Base-by-base conservation (phyloP, 1,284 basidiomycete genomes). In the Stygiomarasmius scandens region DNA sequence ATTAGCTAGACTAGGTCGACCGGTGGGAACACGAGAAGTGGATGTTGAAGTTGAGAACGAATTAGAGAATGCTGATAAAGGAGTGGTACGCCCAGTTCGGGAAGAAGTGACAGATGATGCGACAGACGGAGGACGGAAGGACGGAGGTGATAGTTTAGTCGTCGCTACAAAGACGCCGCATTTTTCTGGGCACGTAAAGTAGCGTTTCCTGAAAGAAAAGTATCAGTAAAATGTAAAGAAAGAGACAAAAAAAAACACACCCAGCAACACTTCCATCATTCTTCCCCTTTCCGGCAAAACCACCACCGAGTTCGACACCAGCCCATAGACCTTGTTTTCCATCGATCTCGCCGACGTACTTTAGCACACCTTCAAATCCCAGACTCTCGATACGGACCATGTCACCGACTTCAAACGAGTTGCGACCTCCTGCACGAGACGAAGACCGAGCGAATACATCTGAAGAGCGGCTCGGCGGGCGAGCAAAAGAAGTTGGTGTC, bases 81-180 rank as follows among this genome's bases (percentile, higher is more conserved):
- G 79, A 0, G 82, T 85, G 41, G 77, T 69, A 36, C 86, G 80
- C 48, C 86, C 88, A 61, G 77, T 78, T 56, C 84, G 80, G 29
- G 84, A 85, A 11, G 93, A 95, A 2, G 90, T 8, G 16, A 29
- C 25, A n/a, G 44, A 48, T 20, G 55, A 56, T 4, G 55, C 86
- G 23, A 90, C 92, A 1, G 93, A 96, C 0, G 88, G 78, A 0
- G 94, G 91, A 16, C 93, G 83, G 49, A 36, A 14, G 67, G 73
- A 24, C 1, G 92, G 85, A 3, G 83, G 67, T 2, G 91, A 90
- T 23, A 98, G 83, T 69, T 97, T 97, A 49, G 84, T 78, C 0
- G 85, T 80, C 6, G 90, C 86, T 29, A 96, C 89, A 69, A 98
- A 99, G 46, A 99, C 92, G 36, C 96, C 96, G 64, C 93, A 96